These are phyloP conservation scores for Metarhizium robertsii DNA, from an alignment of 2,329 filamentous ascomycete species.

Conservation along the genomic window DNA sequence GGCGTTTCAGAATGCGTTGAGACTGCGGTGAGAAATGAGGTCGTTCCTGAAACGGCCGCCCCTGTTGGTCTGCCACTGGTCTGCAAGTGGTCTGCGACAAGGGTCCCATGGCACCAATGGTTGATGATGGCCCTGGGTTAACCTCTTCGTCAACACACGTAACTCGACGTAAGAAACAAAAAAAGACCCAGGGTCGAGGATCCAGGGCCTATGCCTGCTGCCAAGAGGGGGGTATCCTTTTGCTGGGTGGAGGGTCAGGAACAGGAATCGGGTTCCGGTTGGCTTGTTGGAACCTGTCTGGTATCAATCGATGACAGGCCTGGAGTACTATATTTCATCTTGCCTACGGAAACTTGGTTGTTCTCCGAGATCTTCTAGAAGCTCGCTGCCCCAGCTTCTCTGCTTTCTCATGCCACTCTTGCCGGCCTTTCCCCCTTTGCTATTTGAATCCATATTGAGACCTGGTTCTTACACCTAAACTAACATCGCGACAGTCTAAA, in stretches of 20 bases:
- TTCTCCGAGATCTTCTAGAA: constrained; percentile 24
- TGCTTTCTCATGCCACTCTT: constrained; percentile 7
- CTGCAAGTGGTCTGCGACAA: constrained; percentile 7
- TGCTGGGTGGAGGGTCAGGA: constrained; percentile 3
- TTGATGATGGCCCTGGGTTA: not conserved
- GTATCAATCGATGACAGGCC: not conserved
- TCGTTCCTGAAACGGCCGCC: constrained; percentile 19
- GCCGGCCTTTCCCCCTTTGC: constrained; percentile 1
- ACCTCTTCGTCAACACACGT: constrained; percentile 2
- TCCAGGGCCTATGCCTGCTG: not conserved
- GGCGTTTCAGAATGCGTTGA: constrained; percentile 19
- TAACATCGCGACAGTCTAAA: not conserved
- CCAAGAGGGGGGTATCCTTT: constrained; percentile 1
- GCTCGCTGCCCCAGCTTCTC: constrained; percentile 8
- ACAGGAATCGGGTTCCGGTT: not conserved
- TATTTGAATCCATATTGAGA: not conserved
- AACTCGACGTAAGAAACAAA: not conserved
- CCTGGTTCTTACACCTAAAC: not conserved
- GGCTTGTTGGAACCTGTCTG: not conserved
- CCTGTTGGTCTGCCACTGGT: constrained; percentile 1
- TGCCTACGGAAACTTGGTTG: constrained; percentile 5
- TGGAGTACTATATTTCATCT: not conserved
- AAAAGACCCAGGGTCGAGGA: not conserved
- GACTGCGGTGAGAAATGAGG: constrained; percentile 17
- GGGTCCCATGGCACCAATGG: constrained; percentile 4